Base-by-base conservation (phyloP, 306 rosid genomes). In the Pterocarpus macrocarpus region DNA sequence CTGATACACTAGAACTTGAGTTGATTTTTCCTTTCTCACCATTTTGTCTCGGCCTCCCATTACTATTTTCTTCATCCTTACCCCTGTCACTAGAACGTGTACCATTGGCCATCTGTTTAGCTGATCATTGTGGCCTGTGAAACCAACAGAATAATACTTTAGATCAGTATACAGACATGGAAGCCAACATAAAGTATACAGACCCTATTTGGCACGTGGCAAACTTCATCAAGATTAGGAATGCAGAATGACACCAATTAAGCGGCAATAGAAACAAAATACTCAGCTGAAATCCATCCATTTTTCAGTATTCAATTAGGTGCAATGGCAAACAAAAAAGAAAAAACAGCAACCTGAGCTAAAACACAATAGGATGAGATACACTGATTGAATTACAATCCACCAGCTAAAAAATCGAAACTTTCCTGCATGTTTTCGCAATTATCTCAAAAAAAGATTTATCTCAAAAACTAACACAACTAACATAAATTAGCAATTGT, bases 71-170 rank as follows among this genome's bases (percentile, higher is more conserved):
- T 14, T 81, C 91, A 73, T 80, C 86, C 84, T 85, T 88, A 72
- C 53, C 73, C 68, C 64, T 85, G 69, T 81, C 70, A 84, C 93
- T 79, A 74, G 89, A 80, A 74, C 61, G 85, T 55, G 89, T 85
- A 75, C 84, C 83, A 66, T 74, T 89, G 64, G 76, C 91, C 97
- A 94, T 94, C 36, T 76, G 79, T 71, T 78, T 81, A 45, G 35
- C 87, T 30, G 67, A 30, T 81, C 65, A 80, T 10, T 6, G 49
- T 53, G 41, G 44, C 67, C 43, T 56, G 44, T 66, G 30, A 81
- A 49, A 52, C 78, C 66, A 71, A 56, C 67, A 57, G 3, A 41
- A 84, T 65, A 65, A 62, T 58, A 78, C 9, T 62, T 76, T 28
- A 58, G 5, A 76, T 86, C 77, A 77, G 64, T 41, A 71, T 30